Evolutionary conservation across 768 basidiomycete species (phyloP), one percentile per base, ranked within the genome.

Genomic region (Mycena rosella): DNA sequence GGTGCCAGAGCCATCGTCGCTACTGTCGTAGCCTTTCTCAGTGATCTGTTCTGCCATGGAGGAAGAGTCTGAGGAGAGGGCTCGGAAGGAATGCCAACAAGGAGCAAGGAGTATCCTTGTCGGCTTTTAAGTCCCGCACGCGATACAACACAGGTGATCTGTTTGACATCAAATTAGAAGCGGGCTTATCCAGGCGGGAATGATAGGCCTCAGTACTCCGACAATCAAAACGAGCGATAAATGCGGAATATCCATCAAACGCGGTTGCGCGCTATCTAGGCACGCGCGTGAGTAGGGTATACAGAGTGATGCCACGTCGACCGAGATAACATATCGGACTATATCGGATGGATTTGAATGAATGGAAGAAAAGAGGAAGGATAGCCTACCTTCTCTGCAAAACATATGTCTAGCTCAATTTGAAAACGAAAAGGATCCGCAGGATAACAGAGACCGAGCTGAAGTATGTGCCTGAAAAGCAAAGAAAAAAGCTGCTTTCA

Each of bases 1-100:
- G 14, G 47, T 15, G 70, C 72, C 71, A 53, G 72, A 78, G 52
- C 77, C 77, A 17, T 77, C 74, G 75, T 75, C 72, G 48, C 59
- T 78, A 48, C 70, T 70, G 44, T 63, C 73, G 53, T 74, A 77
- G 42, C 71, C 62, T 57, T 65, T 51, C 40, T 79, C 67, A 69
- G 72, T 66, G 65, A 60, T 51, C 7, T 40, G 38, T 30, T 59
- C 44, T 42, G 73, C 52, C 62, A 51, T 72, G 67, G 73, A 2
- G 44, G 42, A 22, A 44, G 14, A 44, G 20, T 44, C 42, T 20
- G 20, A 27, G 36, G 67, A 63, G 57, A 45, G 62, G 77, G 27
- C 22, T 60, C 10, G 38, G 32, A 47, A 53, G 63, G 51, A 60
- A 36, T 48, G 54, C 63, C 59, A 65, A 68, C 67, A 22, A 17